Conservation (phyloP, 495 filamentous ascomycete species). For the Penicillium samsonianum region DNA sequence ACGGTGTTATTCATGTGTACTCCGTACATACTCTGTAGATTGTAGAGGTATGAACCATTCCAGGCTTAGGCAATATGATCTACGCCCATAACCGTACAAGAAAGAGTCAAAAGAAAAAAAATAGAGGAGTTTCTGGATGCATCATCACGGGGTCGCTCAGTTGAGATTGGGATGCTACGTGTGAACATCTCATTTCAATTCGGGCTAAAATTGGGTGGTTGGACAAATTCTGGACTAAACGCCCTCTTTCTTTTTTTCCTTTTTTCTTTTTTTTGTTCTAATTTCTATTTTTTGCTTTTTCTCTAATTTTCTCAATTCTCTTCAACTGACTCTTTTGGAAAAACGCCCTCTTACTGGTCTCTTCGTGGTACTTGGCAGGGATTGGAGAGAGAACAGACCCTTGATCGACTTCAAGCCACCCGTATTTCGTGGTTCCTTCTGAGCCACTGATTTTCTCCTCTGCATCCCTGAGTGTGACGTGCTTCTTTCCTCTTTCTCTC, state of each 20-base stretch:
- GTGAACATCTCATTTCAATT: constrained; percentile 13
- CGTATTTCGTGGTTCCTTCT: constrained; percentile 45
- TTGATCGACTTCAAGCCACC: constrained; percentile 36
- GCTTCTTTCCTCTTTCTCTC: constrained; percentile 15
- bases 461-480: constrained; percentile 38
- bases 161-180: constrained; percentile 14
- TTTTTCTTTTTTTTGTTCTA: not conserved
- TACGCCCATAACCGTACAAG: not conserved
- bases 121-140: constrained; percentile 2
- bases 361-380: constrained; percentile 22
- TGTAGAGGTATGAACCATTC: not conserved
- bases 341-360: constrained; percentile 12
- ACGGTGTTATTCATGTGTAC: not conserved
- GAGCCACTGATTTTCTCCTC: constrained; percentile 35
- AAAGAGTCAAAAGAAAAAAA: not conserved
- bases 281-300: not conserved
- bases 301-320: not conserved
- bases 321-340: constrained; percentile 6
- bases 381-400: constrained; percentile 35
- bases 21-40: not conserved
- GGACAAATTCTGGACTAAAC: constrained; percentile 4
- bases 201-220: constrained; percentile 6
- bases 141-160: constrained; percentile 12
- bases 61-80: not conserved
- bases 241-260: not conserved